phyloP scores from a whole-genome alignment of 176 grass and related monocot genomes.

The Eleusine coracana region DNA sequence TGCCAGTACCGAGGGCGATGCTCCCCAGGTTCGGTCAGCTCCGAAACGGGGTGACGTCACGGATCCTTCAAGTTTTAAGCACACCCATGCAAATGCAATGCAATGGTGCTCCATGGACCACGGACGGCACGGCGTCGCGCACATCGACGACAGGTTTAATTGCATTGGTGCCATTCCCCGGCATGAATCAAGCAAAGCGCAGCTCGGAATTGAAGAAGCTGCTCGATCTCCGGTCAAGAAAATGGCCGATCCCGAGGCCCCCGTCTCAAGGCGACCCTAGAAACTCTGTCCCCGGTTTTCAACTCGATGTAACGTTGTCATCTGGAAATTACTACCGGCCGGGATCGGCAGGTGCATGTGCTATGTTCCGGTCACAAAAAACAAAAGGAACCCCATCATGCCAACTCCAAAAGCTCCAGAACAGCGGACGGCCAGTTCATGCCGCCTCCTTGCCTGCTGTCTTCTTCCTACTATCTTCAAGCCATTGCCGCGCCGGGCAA shows the following conservation, averaged over 20 bases:
- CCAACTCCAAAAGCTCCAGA: neutral
- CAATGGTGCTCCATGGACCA: neutral
- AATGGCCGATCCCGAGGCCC: conserved; percentile 35
- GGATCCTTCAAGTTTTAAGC: neutral
- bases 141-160: neutral
- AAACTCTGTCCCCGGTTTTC: neutral
- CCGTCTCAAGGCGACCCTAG: conserved; percentile 3
- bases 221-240: conserved; percentile 40
- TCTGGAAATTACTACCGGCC: neutral
- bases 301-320: neutral
- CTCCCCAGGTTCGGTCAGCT: conserved; percentile 37
- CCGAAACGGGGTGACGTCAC: conserved; percentile 11
- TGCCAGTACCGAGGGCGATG: conserved; percentile 39
- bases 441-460: neutral
- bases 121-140: neutral
- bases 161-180: neutral
- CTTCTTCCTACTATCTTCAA: neutral
- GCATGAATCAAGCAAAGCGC: neutral
- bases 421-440: neutral
- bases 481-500: neutral
- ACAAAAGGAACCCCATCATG: neutral
- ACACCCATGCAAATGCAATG: too few relatives aligned
- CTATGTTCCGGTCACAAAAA: neutral
- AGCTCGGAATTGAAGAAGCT: neutral
- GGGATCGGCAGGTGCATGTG: neutral